Conservation (phyloP, 2,329 filamentous ascomycete genomes). For the Pestalotiopsis sp. region DNA sequence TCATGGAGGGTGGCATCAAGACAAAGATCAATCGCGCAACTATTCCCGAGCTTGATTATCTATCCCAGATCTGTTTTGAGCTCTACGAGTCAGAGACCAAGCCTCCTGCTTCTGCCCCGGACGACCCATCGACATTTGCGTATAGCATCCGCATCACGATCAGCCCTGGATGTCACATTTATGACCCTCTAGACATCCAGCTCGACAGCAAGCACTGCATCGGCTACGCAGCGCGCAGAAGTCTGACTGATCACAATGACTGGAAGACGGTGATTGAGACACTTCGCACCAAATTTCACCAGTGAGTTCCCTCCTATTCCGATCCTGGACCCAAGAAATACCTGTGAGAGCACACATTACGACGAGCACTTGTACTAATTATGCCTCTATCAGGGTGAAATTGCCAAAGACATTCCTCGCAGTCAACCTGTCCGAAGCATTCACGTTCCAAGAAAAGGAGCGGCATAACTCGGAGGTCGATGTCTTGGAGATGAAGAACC, state of each 20-base stretch:
- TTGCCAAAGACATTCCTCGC: conserved; percentile 66
- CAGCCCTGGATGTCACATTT: conserved; percentile 92
- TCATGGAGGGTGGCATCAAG: conserved; percentile 92
- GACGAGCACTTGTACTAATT: conserved; percentile 11
- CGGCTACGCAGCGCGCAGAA: conserved; percentile 85
- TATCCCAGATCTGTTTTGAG: conserved; percentile 97
- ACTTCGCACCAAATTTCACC: conserved; percentile 89
- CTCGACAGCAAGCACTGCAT: conserved; percentile 96
- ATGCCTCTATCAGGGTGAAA: conserved; percentile 53
- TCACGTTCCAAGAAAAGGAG: conserved; percentile 59
- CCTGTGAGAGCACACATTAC: too few relatives aligned
- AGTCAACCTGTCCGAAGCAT: conserved; percentile 64
- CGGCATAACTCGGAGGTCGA: conserved; percentile 49
- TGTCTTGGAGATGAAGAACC: conserved; percentile 47
- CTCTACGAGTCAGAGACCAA: conserved; percentile 92
- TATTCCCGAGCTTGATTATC: conserved; percentile 95
- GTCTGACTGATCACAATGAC: conserved; percentile 85
- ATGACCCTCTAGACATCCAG: conserved; percentile 93
- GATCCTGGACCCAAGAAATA: too few relatives aligned
- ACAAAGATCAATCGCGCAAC: conserved; percentile 95
- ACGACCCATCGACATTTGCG: conserved; percentile 73
- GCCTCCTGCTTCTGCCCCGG: conserved; percentile 39
- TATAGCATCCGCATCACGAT: conserved; percentile 97
- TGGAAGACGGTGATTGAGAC: conserved; percentile 99
- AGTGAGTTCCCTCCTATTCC: conserved; percentile 55